Evolutionary conservation across 148 eudicot species (phyloP), one percentile per base, ranked within the genome.

Genomic region (Rhododendron williamsianum): DNA sequence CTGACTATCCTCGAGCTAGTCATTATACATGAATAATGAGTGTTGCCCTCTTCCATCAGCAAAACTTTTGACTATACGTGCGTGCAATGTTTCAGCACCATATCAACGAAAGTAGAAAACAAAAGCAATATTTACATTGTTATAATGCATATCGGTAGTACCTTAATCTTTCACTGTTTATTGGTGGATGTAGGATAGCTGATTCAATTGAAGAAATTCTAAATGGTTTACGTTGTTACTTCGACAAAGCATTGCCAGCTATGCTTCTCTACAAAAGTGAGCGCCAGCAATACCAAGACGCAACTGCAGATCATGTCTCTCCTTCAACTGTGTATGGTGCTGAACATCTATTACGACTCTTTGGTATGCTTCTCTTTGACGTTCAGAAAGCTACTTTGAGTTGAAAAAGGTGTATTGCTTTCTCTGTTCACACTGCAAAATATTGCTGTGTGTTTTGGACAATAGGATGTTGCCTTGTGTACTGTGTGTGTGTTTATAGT

Each of bases 301-400:
- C 92, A 84, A 89, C 94, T 86, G 87, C 87, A 77, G 94, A 91
- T 88, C 79, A 92, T 87, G 92, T 86, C 48, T 93, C 98, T 84
- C 99, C 99, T 46, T 95, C 99, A 83, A 91, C 90, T 81, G 72
- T 95, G 85, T 97, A 97, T 87, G 99, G 99, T 51, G 99, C 99
- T 84, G 98, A 97, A 86, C 99, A 97, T 92, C 92, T 97, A 19
- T 85, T 97, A 83, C 99, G 99, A 73, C 93, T 97, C 43, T 97
- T 97, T 91, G 99, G 99, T 97, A 96, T 83, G 90, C 86, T 85
- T 15, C 83, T 81, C 21, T 72, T 27, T 35, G 83, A 67, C 79
- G 36, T 71, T 85, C 25, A 41, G 76, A 12, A 13, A 16, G 10
- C 27, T 9, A 11, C 33, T 76, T 58, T 73, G 46, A 72, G n/a